A percentile compares a stretch with the other conserved stretches of the same genome.
Evolutionary conservation across 768 basidiomycete species (phyloP).

Genomic region (Strobilomyces confusus): DNA sequence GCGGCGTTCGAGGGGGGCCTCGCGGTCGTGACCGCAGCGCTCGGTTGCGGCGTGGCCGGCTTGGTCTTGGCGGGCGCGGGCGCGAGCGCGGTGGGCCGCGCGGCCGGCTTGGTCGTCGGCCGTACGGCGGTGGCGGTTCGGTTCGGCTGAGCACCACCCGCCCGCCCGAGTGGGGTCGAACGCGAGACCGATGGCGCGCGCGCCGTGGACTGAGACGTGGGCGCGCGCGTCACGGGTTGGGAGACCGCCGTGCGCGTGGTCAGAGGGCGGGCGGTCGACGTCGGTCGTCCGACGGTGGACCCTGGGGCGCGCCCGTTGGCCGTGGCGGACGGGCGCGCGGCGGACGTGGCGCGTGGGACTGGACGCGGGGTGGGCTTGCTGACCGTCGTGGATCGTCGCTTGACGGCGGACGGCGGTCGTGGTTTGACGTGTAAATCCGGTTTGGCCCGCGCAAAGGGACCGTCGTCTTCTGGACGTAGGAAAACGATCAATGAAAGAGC

Average conservation of each 20-base stretch:
- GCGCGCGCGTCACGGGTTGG: constrained; percentile 22
- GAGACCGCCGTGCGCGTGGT: constrained; percentile 10
- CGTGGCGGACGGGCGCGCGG: not conserved
- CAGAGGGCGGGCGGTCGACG: constrained; percentile 9
- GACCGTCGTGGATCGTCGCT: not conserved
- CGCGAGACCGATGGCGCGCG: constrained; percentile 15
- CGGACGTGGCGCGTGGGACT: constrained; percentile 3
- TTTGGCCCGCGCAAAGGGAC: constrained; percentile 23
- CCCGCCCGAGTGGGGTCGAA: constrained; percentile 16
- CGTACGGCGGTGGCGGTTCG: constrained; percentile 9
- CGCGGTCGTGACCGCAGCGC: not conserved
- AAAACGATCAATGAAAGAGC: not conserved
- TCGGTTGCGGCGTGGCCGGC: not conserved
- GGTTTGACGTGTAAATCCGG: constrained; percentile 6
- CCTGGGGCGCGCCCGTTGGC: constrained; percentile 6
- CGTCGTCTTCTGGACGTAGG: constrained; percentile 23
- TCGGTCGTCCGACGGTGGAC: constrained; percentile 9
- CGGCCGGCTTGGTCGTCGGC: constrained; percentile 5
- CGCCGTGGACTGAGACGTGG: constrained; percentile 20
- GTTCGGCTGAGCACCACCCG: not conserved
- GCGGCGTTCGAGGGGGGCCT: not conserved
- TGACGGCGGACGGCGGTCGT: not conserved
- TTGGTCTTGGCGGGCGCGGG: constrained; percentile 10
- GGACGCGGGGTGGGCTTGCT: constrained; percentile 7
- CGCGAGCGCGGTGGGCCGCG: constrained; percentile 3